Evolutionary conservation across 805 yeast genomes (phyloP).

Genomic region (Wickerhamiella spandovensis): DNA sequence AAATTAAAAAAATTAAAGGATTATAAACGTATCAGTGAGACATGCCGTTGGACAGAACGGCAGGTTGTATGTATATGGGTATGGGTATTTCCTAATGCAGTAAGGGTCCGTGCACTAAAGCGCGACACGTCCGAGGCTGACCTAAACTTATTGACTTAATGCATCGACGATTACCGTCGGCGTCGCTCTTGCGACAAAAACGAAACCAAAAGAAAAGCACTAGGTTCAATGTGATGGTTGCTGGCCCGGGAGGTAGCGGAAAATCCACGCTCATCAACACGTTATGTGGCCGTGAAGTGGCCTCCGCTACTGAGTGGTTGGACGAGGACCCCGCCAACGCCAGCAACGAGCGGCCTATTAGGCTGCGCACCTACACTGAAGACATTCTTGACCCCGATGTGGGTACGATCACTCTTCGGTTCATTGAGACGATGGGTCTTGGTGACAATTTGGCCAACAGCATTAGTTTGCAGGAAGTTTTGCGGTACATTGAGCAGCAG

Average conservation of each 20-base stretch:
- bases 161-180: slow-evolving; percentile 5
- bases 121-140: background rate
- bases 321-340: slow-evolving; percentile 19
- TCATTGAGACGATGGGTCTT: slow-evolving; percentile 63
- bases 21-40: background rate
- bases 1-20: too few species aligned
- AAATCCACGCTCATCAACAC: slow-evolving; percentile 89
- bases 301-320: slow-evolving; percentile 24
- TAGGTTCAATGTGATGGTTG: slow-evolving; percentile 74
- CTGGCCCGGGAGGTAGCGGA: slow-evolving; percentile 83
- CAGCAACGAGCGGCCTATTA: slow-evolving; percentile 19
- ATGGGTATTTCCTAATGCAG: background rate
- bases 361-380: slow-evolving; percentile 18
- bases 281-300: slow-evolving; percentile 71
- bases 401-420: slow-evolving; percentile 31
- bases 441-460: slow-evolving; percentile 65
- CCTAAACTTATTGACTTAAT: slow-evolving; percentile 3
- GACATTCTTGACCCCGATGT: slow-evolving; percentile 16
- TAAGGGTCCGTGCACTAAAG: background rate
- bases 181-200: slow-evolving; percentile 41
- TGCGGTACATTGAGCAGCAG: slow-evolving; percentile 52
- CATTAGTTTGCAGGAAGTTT: slow-evolving; percentile 35
- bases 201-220: slow-evolving; percentile 72
- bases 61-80: background rate
- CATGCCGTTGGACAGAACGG: too few species aligned